Evolutionary conservation across 164 flowering plant genomes (phyloP).

Genomic region (Kingdonia uniflora): DNA sequence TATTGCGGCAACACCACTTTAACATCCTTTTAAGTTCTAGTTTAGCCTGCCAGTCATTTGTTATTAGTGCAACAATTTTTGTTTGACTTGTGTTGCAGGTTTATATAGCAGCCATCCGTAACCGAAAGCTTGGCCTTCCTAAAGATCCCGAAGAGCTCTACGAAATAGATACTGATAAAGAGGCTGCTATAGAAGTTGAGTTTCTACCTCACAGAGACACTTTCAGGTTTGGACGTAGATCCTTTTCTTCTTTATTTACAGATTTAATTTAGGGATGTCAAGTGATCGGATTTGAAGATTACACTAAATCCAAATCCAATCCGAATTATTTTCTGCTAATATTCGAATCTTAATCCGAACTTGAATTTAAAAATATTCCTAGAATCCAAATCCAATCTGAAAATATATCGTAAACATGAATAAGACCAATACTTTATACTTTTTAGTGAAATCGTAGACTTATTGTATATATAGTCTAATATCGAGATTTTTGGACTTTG

Average conservation of each 20-base stretch:
- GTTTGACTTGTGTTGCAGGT: constrained; percentile 26
- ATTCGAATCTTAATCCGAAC: too few species aligned
- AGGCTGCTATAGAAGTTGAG: constrained; percentile 29
- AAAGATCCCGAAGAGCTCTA: constrained; percentile 38
- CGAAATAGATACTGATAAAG: constrained; percentile 41
- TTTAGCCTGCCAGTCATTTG: background rate
- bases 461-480: too few species aligned
- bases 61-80: background rate
- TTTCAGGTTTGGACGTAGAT: constrained; percentile 42
- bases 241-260: background rate
- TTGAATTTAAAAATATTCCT: too few species aligned
- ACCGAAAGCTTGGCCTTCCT: constrained; percentile 38
- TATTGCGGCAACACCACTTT: background rate
- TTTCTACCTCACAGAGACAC: constrained; percentile 45
- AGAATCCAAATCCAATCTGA: too few species aligned
- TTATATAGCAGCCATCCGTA: constrained; percentile 47
- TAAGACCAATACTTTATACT: too few species aligned
- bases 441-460: too few species aligned
- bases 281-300: too few species aligned
- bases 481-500: too few species aligned
- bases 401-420: too few species aligned
- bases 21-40: background rate
- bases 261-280: too few species aligned
- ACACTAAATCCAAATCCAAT: too few species aligned
- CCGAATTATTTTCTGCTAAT: too few species aligned